Percentiles rank a stretch among this genome's conserved stretches.
phyloP scores from a whole-genome alignment of 441 rosid species.

The Adansonia madagascariensis region DNA sequence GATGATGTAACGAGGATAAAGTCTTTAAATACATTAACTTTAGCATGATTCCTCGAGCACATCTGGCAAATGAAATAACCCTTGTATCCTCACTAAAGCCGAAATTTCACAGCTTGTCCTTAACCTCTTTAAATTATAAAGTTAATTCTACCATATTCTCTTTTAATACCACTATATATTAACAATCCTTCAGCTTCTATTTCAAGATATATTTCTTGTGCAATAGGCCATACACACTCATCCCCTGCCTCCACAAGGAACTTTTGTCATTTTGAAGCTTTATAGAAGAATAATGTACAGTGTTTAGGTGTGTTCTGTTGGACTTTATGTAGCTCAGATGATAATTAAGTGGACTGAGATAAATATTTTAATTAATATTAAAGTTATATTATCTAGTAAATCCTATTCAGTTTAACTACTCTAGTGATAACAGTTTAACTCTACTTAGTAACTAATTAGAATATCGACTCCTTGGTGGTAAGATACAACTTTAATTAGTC shows the following conservation, averaged over 20 bases:
- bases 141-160: slow-evolving; percentile 11
- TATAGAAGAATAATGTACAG: neutral
- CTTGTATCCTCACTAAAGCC: neutral
- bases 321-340: no score
- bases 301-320: neutral
- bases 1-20: neutral
- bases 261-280: neutral
- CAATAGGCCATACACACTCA: neutral
- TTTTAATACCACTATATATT: slow-evolving; percentile 1
- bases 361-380: no score
- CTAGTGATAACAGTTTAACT: no score
- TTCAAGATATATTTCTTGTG: neutral
- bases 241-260: neutral
- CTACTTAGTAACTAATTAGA: no score
- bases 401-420: no score
- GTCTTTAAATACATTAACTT: neutral
- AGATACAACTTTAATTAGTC: no score
- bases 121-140: neutral
- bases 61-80: neutral
- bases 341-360: no score
- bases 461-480: no score
- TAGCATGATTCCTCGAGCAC: neutral
- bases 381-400: no score
- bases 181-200: neutral
- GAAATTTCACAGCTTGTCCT: neutral